Percentiles rank a stretch among this genome's conserved stretches.
These are phyloP conservation scores for Leucosporidium scottii DNA, from an alignment of 768 basidiomycete genomes.

Conservation along the genomic window DNA sequence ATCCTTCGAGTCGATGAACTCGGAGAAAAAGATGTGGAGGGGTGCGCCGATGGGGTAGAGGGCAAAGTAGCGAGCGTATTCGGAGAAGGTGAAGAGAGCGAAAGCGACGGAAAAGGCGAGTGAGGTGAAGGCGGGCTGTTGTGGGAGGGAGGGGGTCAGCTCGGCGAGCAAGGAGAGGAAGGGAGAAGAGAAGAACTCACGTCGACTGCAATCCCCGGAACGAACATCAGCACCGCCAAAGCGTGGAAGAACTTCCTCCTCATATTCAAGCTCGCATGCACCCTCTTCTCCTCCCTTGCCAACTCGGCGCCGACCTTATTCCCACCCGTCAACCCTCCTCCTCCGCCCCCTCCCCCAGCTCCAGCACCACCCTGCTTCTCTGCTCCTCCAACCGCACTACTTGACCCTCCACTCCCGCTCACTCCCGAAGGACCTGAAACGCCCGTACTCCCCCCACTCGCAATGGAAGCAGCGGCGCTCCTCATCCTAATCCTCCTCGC, in stretches of 20 bases:
- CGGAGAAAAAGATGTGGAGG: constrained; percentile 92
- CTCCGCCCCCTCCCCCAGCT: not conserved
- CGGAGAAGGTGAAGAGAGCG: constrained; percentile 87
- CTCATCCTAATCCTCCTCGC: constrained; percentile 49
- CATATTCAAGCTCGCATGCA: constrained; percentile 76
- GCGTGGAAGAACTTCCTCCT: constrained; percentile 96
- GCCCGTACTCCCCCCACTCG: constrained; percentile 3
- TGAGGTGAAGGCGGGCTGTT: constrained; percentile 90
- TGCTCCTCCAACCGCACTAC: not conserved
- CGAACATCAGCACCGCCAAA: constrained; percentile 89
- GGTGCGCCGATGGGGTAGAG: constrained; percentile 90
- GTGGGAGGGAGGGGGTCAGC: constrained; percentile 17
- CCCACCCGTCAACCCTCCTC: constrained; percentile 3
- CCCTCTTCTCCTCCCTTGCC: constrained; percentile 51
- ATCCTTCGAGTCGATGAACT: constrained; percentile 93
- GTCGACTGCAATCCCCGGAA: constrained; percentile 86
- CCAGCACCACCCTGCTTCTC: not conserved
- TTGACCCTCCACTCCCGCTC: not conserved
- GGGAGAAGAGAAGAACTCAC: constrained; percentile 50
- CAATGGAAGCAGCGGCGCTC: constrained; percentile 22
- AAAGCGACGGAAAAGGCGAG: constrained; percentile 91
- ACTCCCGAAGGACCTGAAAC: no score
- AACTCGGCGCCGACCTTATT: constrained; percentile 30
- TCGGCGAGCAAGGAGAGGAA: not conserved
- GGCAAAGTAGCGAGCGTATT: constrained; percentile 97